Evolutionary conservation across 164 flowering plant genomes (phyloP), one percentile per base, ranked within the genome.

Genomic region (Tetrastigma voinierianum): DNA sequence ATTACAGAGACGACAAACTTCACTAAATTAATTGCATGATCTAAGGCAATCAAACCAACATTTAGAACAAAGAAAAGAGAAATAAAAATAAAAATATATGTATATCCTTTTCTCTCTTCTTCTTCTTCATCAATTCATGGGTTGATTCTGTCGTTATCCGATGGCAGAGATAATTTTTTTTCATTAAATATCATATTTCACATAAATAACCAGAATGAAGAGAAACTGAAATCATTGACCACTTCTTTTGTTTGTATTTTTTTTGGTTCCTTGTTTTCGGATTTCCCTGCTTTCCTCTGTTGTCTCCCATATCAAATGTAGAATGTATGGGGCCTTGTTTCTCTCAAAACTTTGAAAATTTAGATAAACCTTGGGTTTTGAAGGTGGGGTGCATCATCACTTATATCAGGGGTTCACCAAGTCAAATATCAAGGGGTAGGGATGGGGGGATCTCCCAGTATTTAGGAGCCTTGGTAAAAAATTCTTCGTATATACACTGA

Each of bases 1-100:
- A 67, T 56, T 61, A 65, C 56, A 46, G 44, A 40, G 18, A 62
- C 67, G 71, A 72, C 71, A 72, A 72, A 56, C 58, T 59, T 68
- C 67, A 63, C 59, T 67, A 72, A 67, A 63, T 52, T 67, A 72
- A 67, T 67, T 67, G 65, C 68, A 4, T 51, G 19, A 59, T 68
- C 77, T 46, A 65, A 43, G 54, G 70, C 62, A 69, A 53, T 52
- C 47, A 64, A 64, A 51, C 72, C 57, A 59, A 46, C 54, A 58
- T 53, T 51, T 14, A 45, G 16, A 19, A 46, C 40, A 46, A 25
- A 47, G 0, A 7, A 49, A 54, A 61, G 51, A 24, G 19, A 19
- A 11, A n/a, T n/a, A n/a, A n/a, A n/a, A n/a, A n/a, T n/a, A n/a
- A 15, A 59, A 68, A 44, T 25, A 51, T 32, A 45, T 6, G 14